These are phyloP conservation scores for Volvariella volvacea DNA, from an alignment of 1,284 basidiomycete genomes.

Conservation along the genomic window DNA sequence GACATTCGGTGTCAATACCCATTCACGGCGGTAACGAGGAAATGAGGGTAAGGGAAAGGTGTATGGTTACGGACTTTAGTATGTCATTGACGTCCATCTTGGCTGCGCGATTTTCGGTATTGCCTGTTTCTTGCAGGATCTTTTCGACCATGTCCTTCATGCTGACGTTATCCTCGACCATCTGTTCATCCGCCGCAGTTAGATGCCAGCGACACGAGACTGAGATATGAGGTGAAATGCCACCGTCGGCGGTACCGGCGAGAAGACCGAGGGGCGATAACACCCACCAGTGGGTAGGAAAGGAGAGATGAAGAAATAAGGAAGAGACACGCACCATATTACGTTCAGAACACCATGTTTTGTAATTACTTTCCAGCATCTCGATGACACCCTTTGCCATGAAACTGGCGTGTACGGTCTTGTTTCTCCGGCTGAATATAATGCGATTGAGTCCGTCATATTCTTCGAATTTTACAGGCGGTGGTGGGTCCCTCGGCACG, in stretches of 20 bases:
- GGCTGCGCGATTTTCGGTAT: conserved; percentile 66
- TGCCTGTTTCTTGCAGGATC: conserved; percentile 64
- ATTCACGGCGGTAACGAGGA: background rate
- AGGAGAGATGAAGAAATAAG: too few species aligned
- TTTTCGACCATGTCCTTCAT: conserved; percentile 75
- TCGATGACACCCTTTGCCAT: conserved; percentile 91
- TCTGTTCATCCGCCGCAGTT: conserved; percentile 37
- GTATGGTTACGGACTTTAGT: conserved; percentile 52
- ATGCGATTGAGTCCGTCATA: conserved; percentile 93
- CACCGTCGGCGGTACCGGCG: background rate
- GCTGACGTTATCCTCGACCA: conserved; percentile 62
- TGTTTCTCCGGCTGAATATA: conserved; percentile 87
- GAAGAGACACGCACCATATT: conserved; percentile 45
- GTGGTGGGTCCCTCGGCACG: conserved; percentile 91
- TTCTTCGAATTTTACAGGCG: conserved; percentile 93
- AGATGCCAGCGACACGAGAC: conserved; percentile 1
- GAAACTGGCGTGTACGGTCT: conserved; percentile 84
- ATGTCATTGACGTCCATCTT: conserved; percentile 86
- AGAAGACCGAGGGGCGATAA: background rate
- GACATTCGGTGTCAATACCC: conserved; percentile 2
- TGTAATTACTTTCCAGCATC: conserved; percentile 92
- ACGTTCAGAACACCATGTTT: conserved; percentile 88
- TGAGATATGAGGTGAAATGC: background rate
- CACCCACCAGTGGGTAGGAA: background rate
- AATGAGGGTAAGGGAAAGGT: background rate